Conservation (phyloP, 768 basidiomycete species). For the Leucosporidium scottii region DNA sequence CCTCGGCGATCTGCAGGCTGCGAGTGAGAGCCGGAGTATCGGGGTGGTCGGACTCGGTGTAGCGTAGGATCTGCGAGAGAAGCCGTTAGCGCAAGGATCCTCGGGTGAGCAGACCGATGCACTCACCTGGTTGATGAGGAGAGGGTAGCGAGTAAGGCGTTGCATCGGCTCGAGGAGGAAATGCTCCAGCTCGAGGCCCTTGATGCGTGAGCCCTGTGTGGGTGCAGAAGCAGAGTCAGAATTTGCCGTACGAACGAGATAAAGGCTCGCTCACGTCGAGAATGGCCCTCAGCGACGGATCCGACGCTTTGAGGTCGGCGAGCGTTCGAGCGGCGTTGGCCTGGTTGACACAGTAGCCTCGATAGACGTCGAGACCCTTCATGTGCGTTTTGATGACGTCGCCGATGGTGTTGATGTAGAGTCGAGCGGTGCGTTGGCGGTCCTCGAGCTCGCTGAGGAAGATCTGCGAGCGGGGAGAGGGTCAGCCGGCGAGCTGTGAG, state of each 20-base stretch:
- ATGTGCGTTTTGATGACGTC: constrained; percentile 67
- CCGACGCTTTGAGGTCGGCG: constrained; percentile 18
- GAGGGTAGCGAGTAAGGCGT: constrained; percentile 84
- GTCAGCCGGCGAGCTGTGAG: neutral
- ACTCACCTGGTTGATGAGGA: constrained; percentile 69
- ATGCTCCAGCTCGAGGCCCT: constrained; percentile 35
- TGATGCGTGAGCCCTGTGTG: constrained; percentile 17
- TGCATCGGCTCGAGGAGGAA: constrained; percentile 38
- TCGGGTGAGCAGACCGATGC: neutral
- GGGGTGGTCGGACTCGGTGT: constrained; percentile 57
- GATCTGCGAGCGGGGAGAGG: constrained; percentile 42
- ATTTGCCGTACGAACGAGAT: neutral
- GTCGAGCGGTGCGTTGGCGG: constrained; percentile 79
- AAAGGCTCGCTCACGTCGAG: constrained; percentile 16
- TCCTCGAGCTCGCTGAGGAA: constrained; percentile 85
- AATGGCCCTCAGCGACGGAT: constrained; percentile 8
- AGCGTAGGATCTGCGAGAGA: constrained; percentile 58
- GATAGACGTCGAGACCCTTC: constrained; percentile 69
- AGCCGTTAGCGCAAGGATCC: neutral
- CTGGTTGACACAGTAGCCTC: constrained; percentile 91
- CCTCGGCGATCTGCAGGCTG: constrained; percentile 61
- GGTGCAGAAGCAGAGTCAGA: neutral
- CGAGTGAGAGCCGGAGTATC: constrained; percentile 44
- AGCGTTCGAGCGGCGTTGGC: constrained; percentile 32
- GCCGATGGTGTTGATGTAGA: constrained; percentile 82